Conservation (phyloP, 352 stramenopile genomes). For the Phytopythium boreale region DNA sequence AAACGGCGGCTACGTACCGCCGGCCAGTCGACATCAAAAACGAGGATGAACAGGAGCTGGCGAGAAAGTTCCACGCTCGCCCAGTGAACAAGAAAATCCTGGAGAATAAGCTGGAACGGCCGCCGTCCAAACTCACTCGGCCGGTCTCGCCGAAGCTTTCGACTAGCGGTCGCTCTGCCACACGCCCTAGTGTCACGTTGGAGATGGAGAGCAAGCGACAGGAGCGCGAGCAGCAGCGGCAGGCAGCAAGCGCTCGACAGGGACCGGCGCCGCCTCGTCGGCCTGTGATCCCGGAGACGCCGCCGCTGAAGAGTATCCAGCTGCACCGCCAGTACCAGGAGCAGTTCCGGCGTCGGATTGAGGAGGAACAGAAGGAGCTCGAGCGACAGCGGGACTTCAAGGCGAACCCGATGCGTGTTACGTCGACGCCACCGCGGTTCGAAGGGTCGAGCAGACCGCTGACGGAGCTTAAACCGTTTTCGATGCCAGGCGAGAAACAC, state of each 20-base stretch:
- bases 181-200: slow-evolving; percentile 23
- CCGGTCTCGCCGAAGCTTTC: slow-evolving; percentile 41
- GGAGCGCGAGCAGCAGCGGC: slow-evolving; percentile 37
- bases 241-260: slow-evolving; percentile 15
- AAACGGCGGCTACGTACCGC: slow-evolving; percentile 40
- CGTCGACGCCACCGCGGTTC: slow-evolving; percentile 51
- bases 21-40: slow-evolving; percentile 58
- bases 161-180: slow-evolving; percentile 31
- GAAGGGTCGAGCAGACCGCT: slow-evolving; percentile 69
- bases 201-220: slow-evolving; percentile 42
- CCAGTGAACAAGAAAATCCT: slow-evolving; percentile 62
- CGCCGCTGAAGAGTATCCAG: slow-evolving; percentile 67
- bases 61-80: slow-evolving; percentile 73
- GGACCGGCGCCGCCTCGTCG: slow-evolving; percentile 20
- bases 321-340: slow-evolving; percentile 72
- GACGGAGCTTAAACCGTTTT: slow-evolving; percentile 67
- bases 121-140: slow-evolving; percentile 39
- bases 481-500: slow-evolving; percentile 48
- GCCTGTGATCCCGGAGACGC: slow-evolving; percentile 65
- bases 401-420: slow-evolving; percentile 67
- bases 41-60: slow-evolving; percentile 67
- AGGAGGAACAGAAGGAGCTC: slow-evolving; percentile 54
- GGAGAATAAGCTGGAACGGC: slow-evolving; percentile 27
- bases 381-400: slow-evolving; percentile 59
- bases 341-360: slow-evolving; percentile 53